phyloP scores from a whole-genome alignment of 495 filamentous ascomycete species.

The Terfezia boudieri region DNA sequence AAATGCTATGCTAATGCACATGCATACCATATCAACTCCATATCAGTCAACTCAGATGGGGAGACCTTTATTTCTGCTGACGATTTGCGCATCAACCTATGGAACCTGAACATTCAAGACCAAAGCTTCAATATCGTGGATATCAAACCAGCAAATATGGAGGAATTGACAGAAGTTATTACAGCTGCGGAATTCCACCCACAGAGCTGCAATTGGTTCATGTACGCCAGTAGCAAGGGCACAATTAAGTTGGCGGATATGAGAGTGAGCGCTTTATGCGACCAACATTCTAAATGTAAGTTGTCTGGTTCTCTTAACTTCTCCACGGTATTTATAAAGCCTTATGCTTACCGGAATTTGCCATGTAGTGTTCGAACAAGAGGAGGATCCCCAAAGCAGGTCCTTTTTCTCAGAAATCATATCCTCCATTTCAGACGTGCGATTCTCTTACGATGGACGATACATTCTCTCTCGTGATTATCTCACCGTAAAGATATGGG shows the following conservation, averaged over 20 bases:
- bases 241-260: conserved; percentile 98
- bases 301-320: conserved; percentile 1
- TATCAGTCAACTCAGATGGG: conserved; percentile 96
- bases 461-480: conserved; percentile 98
- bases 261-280: conserved; percentile 86
- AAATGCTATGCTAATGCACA: conserved; percentile 96
- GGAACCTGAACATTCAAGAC: conserved; percentile 98
- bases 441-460: conserved; percentile 85
- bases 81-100: conserved; percentile 90
- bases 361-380: conserved; percentile 77
- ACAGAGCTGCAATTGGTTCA: conserved; percentile 96
- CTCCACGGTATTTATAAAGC: conserved; percentile 3
- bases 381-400: conserved; percentile 93
- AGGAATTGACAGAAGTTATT: conserved; percentile 96
- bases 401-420: conserved; percentile 99
- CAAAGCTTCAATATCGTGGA: conserved; percentile 99
- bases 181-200: conserved; percentile 97
- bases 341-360: not conserved
- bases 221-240: conserved; percentile 98
- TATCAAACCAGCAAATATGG: conserved; percentile 99
- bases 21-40: conserved; percentile 99
- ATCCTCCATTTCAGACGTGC: conserved; percentile 94
- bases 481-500: conserved; percentile 98
- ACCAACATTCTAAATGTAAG: conserved; percentile 86
- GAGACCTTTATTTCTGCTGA: conserved; percentile 99